A percentile compares a stretch with the other conserved stretches of the same genome.
phyloP scores from a whole-genome alignment of 148 eudicot species.

The Euryodendron excelsum region DNA sequence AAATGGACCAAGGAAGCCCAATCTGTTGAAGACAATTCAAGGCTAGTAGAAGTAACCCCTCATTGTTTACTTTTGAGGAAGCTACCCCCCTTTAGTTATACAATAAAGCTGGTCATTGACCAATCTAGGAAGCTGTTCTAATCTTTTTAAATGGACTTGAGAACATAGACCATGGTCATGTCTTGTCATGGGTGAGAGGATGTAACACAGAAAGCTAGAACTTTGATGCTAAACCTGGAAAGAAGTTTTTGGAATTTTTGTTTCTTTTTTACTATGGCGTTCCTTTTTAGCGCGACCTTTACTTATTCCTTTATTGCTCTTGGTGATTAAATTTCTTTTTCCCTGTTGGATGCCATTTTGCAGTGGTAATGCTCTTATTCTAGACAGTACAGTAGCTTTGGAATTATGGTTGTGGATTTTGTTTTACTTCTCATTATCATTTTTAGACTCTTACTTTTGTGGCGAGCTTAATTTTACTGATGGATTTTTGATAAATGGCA shows the following conservation, averaged over 20 bases:
- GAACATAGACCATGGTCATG: background rate
- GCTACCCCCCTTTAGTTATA: too few species aligned
- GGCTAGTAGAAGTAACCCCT: too few species aligned
- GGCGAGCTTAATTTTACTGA: too few species aligned
- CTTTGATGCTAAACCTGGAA: background rate
- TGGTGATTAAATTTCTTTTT: background rate
- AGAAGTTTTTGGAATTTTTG: too few species aligned
- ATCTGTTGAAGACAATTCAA: too few species aligned
- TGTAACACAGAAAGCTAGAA: background rate
- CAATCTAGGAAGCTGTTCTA: background rate
- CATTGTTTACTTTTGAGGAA: too few species aligned
- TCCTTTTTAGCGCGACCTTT: background rate
- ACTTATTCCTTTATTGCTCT: background rate
- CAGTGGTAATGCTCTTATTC: background rate
- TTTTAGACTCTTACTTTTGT: background rate
- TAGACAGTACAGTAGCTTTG: background rate
- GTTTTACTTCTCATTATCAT: background rate
- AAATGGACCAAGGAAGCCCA: too few species aligned
- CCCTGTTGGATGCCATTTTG: background rate
- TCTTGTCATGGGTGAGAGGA: background rate
- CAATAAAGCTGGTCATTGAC: background rate
- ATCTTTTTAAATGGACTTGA: background rate
- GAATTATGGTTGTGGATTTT: background rate
- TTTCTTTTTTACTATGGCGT: background rate
- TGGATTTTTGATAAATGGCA: background rate